Evolutionary conservation across 345 rosid species (phyloP), one percentile per base, ranked within the genome.

Genomic region (Gossypium rotundifolium): DNA sequence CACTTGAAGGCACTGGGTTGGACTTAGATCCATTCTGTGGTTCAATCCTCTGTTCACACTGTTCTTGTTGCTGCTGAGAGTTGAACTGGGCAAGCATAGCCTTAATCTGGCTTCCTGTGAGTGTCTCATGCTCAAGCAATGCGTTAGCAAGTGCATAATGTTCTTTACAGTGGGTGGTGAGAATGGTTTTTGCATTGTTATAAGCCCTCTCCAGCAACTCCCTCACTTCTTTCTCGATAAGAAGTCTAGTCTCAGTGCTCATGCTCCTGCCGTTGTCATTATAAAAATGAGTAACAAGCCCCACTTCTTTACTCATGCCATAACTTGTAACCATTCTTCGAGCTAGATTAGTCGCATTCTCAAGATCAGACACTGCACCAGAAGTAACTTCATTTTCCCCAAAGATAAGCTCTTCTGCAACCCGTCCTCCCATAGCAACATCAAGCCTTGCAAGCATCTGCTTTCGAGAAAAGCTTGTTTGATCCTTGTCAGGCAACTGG

Each of bases 391-490:
- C 97, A 29, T 85, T 88, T 33, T 93, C 98, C 66, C 98, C 97
- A 22, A 95, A 95, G 55, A 95, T 93, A 71, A 95, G 88, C 82
- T 93, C 99, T 70, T 95, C 99, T 0, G 99, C 99, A 20, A 91
- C 99, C 16, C 97, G 83, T 3, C 99, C 97, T 7, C 99, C 99
- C 98, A 95, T 89, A 83, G 88, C 86, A 60, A 95, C 94, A 86
- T 95, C 97, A 61, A 93, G 92, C 67, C 89, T 79, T 42, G 98
- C 98, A 77, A 95, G 98, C 99, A 95, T 93, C 88, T 93, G 99
- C 77, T 87, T 95, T 62, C 90, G 82, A 0, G 98, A 88, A 27
- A 84, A 75, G 71, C 91, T 88, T 0, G 88, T 89, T 81, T 91
- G 82, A 69, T 95, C 98, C 86, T 90, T 84, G 42, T 93, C 97